Conservation (phyloP, 163 green algal species). For the Scenedesmus sp. region DNA sequence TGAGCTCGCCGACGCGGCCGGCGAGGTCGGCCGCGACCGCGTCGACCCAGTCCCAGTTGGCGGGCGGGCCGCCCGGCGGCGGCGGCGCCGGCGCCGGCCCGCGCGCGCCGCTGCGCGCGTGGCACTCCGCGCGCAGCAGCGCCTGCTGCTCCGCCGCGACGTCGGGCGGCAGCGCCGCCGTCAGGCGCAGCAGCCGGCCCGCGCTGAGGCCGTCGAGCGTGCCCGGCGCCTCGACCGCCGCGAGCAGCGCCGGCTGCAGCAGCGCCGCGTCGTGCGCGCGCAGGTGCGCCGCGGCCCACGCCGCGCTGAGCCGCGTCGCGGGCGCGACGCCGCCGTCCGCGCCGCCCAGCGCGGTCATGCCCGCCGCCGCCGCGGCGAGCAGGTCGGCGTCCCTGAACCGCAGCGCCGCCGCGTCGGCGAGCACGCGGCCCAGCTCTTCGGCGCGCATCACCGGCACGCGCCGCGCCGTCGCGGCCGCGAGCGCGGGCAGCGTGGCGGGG, state of each 20-base stretch:
- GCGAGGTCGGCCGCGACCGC: conserved; percentile 9
- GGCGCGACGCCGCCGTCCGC: background rate
- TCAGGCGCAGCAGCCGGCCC: background rate
- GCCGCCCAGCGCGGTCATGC: background rate
- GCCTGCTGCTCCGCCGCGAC: background rate
- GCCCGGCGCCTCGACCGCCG: background rate
- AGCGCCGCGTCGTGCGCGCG: background rate
- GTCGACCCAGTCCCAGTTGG: background rate
- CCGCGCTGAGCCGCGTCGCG: background rate
- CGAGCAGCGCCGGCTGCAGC: conserved; percentile 15
- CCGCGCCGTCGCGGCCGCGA: background rate
- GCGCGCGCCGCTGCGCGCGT: background rate
- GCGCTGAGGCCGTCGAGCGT: background rate
- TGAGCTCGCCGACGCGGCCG: background rate
- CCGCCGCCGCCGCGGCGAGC: conserved; percentile 23
- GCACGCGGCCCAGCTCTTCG: background rate
- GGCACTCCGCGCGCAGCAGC: conserved; percentile 8
- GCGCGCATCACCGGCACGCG: background rate
- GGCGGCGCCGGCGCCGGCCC: background rate
- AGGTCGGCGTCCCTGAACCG: conserved; percentile 8
- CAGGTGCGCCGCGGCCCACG: background rate
- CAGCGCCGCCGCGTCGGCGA: background rate
- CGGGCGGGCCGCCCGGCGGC: no score
- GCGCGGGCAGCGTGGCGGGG: background rate
- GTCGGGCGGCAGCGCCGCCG: background rate